Evolutionary conservation across 257 asterid genomes (phyloP).

Genomic region (Striga asiatica): DNA sequence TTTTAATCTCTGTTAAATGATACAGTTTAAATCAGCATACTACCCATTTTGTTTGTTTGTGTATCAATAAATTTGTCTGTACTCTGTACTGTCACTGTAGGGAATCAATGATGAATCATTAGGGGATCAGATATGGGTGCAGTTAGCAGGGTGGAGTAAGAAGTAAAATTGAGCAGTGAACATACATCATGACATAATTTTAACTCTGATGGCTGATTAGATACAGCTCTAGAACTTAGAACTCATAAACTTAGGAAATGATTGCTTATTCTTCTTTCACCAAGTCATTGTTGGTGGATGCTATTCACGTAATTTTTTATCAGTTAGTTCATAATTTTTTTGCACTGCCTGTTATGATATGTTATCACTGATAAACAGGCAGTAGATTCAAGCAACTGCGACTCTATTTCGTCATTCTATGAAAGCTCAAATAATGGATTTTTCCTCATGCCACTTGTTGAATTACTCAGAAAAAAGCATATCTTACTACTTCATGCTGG

Average conservation of each 20-base stretch:
- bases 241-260: background rate
- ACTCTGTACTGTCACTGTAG: background rate
- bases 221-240: conserved; percentile 6
- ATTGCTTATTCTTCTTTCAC: too few relatives aligned
- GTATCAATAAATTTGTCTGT: background rate
- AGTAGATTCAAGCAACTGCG: conserved; percentile 25
- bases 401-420: conserved; percentile 24
- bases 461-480: conserved; percentile 58
- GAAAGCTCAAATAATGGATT: conserved; percentile 26
- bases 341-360: conserved; percentile 11
- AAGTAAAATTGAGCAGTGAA: background rate
- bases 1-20: background rate
- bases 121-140: background rate
- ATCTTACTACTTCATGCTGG: conserved; percentile 90
- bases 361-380: conserved; percentile 34
- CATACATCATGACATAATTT: too few relatives aligned
- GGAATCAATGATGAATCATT: background rate
- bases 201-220: background rate
- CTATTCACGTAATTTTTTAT: too few relatives aligned
- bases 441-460: conserved; percentile 35
- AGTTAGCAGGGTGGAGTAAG: background rate
- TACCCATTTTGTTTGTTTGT: background rate
- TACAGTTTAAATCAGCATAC: background rate
- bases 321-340: background rate
- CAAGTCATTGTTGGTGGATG: too few relatives aligned